A percentile compares a stretch with the other conserved stretches of the same genome.
These are phyloP conservation scores for Candida krabiensis DNA, from an alignment of 805 yeast species.

Conservation along the genomic window DNA sequence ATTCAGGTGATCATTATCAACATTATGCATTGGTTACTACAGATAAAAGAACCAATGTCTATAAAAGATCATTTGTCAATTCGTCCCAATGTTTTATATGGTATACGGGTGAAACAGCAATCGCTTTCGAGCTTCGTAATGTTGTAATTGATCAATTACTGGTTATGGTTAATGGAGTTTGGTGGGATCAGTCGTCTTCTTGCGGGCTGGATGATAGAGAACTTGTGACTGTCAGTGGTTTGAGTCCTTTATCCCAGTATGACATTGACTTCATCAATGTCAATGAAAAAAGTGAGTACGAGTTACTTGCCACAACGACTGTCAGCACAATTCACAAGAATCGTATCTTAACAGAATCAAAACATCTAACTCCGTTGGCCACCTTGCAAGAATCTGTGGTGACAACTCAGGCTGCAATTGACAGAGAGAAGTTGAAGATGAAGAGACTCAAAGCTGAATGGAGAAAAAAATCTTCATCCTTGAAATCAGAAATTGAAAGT, in stretches of 20 bases:
- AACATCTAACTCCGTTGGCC: constrained; percentile 51
- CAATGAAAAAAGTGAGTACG: constrained; percentile 28
- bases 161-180: constrained; percentile 61
- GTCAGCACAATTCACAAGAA: constrained; percentile 36
- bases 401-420: constrained; percentile 59
- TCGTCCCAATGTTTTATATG: constrained; percentile 41
- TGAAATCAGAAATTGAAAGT: constrained; percentile 57
- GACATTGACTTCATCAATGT: constrained; percentile 49
- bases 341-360: constrained; percentile 33
- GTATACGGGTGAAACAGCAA: constrained; percentile 51
- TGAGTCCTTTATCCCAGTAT: constrained; percentile 64
- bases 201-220: constrained; percentile 48
- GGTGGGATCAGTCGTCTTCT: constrained; percentile 65
- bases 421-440: constrained; percentile 55
- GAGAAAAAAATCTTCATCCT: constrained; percentile 48
- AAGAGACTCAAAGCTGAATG: constrained; percentile 60
- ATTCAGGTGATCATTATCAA: constrained; percentile 39
- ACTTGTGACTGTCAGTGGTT: constrained; percentile 59
- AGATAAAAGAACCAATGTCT: constrained; percentile 31
- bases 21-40: constrained; percentile 39
- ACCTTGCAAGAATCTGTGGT: constrained; percentile 66
- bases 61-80: constrained; percentile 23
- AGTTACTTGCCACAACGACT: constrained; percentile 32
- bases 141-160: constrained; percentile 42
- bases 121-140: constrained; percentile 50